Percentiles rank a stretch among this genome's conserved stretches.
phyloP scores from a whole-genome alignment of 2,329 filamentous ascomycete genomes.

The Eutypella sp. region DNA sequence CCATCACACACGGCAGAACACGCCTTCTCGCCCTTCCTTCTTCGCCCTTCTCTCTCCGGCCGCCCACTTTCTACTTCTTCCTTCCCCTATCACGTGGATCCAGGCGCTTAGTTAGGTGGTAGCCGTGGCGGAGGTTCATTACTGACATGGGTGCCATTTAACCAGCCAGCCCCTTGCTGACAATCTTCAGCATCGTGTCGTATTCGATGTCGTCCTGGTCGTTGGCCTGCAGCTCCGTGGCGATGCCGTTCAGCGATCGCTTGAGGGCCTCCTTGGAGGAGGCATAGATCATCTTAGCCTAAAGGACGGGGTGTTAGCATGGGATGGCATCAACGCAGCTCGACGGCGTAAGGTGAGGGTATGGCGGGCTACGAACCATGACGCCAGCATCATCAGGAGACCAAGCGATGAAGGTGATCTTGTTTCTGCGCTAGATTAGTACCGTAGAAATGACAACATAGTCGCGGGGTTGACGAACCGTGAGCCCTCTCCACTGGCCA shows the following conservation, averaged over 20 bases:
- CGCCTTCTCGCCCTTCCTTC: conserved; percentile 3
- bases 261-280: conserved; percentile 85
- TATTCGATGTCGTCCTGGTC: conserved; percentile 78
- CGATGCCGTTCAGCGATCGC: conserved; percentile 70
- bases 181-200: conserved; percentile 61
- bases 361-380: conserved; percentile 53
- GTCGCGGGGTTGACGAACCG: conserved; percentile 39
- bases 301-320: conserved; percentile 12
- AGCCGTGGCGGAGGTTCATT: conserved; percentile 7
- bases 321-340: conserved; percentile 6
- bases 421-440: conserved; percentile 51
- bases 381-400: conserved; percentile 75
- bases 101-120: no score
- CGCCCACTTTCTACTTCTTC: conserved; percentile 10
- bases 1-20: no score
- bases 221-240: conserved; percentile 77
- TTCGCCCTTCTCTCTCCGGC: no score
- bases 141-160: conserved; percentile 25
- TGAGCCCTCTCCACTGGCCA: conserved; percentile 66
- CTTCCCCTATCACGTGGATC: no score
- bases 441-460: conserved; percentile 22
- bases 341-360: not conserved
- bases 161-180: conserved; percentile 57
- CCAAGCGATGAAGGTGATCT: conserved; percentile 76
- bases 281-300: conserved; percentile 89